A percentile compares a stretch with the other conserved stretches of the same genome.
Conservation (phyloP, 345 rosid species). For the Pugionium dolabratum region DNA sequence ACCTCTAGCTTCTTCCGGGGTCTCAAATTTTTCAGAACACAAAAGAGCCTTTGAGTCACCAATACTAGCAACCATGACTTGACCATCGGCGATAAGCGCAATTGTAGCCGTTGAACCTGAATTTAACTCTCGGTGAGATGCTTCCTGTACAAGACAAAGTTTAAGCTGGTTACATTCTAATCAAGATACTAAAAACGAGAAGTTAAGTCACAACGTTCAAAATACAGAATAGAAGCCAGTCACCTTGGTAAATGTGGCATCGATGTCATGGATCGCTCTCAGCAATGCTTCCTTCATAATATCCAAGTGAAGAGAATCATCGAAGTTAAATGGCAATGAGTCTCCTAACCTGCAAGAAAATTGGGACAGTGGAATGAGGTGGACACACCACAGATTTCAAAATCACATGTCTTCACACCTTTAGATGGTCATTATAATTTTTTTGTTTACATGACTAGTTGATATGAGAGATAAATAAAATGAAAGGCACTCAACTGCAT, state of each 20-base stretch:
- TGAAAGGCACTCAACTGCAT: conserved; percentile 46
- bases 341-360: conserved; percentile 55
- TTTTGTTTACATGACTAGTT: not conserved
- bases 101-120: conserved; percentile 89
- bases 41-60: conserved; percentile 95
- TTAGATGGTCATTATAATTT: not conserved
- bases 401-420: conserved; percentile 5
- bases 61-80: conserved; percentile 76
- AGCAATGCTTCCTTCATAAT: conserved; percentile 82
- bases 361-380: not conserved
- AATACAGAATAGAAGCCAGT: not conserved
- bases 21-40: conserved; percentile 80
- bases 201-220: not conserved
- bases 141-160: conserved; percentile 49
- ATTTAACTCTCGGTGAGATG: conserved; percentile 55
- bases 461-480: not conserved
- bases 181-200: not conserved
- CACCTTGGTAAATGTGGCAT: conserved; percentile 77
- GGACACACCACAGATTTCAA: not conserved
- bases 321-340: conserved; percentile 49
- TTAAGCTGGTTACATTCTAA: not conserved
- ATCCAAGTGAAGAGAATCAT: conserved; percentile 73
- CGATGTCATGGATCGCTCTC: conserved; percentile 87
- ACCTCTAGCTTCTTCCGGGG: conserved; percentile 89
- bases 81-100: conserved; percentile 75